These are phyloP conservation scores for Sequoia sempervirens DNA, from an alignment of 75 land plant species.

Conservation along the genomic window DNA sequence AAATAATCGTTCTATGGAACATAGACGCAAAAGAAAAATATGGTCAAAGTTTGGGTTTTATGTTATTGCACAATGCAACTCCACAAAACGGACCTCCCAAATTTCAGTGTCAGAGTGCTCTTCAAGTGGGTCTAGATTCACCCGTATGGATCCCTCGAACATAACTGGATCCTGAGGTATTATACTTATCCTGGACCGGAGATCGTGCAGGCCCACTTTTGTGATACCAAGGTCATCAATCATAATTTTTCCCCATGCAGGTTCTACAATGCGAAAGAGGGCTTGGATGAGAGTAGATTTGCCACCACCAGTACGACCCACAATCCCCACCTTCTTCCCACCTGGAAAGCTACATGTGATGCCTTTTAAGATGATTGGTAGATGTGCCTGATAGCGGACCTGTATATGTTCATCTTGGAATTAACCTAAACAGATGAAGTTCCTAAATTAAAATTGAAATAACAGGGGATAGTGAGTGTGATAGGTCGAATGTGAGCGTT, in stretches of 20 bases:
- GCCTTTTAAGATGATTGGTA: conserved; percentile 33
- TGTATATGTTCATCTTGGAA: conserved; percentile 1
- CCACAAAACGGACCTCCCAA: conserved; percentile 27
- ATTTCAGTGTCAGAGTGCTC: conserved; percentile 28
- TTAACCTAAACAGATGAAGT: not conserved
- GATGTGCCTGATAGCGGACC: conserved; percentile 25
- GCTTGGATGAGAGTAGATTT: conserved; percentile 39
- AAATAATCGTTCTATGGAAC: not conserved
- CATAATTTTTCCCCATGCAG: conserved; percentile 28
- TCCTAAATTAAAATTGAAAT: not conserved
- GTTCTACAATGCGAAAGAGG: conserved; percentile 38
- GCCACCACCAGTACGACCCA: conserved; percentile 40
- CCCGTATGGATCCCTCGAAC: conserved; percentile 31
- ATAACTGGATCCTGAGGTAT: conserved; percentile 41
- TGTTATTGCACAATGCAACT: not conserved
- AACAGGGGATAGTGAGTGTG: no score
- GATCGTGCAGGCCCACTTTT: conserved; percentile 25
- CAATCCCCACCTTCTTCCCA: conserved; percentile 35
- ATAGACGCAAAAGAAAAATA: not conserved
- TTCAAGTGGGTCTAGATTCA: conserved; percentile 31
- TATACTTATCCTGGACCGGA: conserved; percentile 28
- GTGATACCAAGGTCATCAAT: conserved; percentile 34
- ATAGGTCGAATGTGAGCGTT: no score
- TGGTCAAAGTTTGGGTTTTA: not conserved
- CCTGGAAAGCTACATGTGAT: conserved; percentile 33